phyloP scores from a whole-genome alignment of 2,329 filamentous ascomycete species.

The Lachnellula willkommii region DNA sequence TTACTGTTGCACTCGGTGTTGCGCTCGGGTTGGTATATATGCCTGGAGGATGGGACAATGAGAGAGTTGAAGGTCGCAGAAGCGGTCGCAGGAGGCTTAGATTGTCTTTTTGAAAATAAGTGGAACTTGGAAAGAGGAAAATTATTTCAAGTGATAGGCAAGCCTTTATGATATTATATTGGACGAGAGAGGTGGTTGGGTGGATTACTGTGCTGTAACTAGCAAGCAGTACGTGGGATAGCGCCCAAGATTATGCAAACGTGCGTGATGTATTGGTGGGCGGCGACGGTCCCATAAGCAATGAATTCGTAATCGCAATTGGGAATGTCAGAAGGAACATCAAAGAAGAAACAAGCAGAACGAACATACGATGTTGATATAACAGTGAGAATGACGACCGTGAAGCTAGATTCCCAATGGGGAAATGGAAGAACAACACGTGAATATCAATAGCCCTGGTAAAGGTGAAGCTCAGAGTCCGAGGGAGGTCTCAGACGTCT shows the following conservation, averaged over 20 bases:
- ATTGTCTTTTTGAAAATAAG: not conserved
- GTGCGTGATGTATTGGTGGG: conserved; percentile 20
- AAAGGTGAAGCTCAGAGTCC: not conserved
- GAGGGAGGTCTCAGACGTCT: not conserved
- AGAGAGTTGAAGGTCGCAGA: not conserved
- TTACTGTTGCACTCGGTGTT: conserved; percentile 5
- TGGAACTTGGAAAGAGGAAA: not conserved
- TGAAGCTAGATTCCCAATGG: conserved; percentile 6
- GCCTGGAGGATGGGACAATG: not conserved
- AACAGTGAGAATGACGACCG: conserved; percentile 2
- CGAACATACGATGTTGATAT: not conserved
- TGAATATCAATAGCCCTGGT: not conserved
- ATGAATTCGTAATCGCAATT: conserved; percentile 17
- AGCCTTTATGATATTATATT: not conserved
- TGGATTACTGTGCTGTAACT: conserved; percentile 10
- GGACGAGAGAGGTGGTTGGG: not conserved
- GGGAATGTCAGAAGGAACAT: not conserved
- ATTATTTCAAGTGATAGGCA: not conserved
- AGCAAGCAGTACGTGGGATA: conserved; percentile 9
- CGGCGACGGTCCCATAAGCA: conserved; percentile 5
- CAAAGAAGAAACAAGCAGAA: not conserved
- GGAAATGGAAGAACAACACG: not conserved
- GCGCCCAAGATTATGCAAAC: conserved; percentile 19
- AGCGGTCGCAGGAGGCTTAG: not conserved
- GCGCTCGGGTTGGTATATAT: conserved; percentile 5